Conservation (phyloP, 352 stramenopile genomes). For the Thraustochytrium aureum region DNA sequence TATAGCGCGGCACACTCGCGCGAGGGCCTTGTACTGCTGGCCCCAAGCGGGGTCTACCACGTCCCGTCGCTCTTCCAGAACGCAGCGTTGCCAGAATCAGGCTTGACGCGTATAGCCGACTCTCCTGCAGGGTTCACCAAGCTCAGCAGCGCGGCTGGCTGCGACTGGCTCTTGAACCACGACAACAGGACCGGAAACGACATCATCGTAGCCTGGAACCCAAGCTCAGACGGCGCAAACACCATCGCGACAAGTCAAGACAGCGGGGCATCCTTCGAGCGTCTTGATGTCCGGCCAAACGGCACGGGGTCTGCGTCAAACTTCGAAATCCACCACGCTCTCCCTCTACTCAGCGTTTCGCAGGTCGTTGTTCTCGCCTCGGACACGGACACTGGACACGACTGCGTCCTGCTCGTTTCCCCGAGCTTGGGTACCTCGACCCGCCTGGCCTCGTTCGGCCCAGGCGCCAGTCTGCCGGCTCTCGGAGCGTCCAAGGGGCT, state of each 20-base stretch:
- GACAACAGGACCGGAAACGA: conserved; percentile 16
- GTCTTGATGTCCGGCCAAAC: not conserved
- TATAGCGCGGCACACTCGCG: not conserved
- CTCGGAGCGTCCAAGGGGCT: not conserved
- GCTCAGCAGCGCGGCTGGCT: not conserved
- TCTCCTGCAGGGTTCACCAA: not conserved
- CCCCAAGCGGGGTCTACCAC: not conserved
- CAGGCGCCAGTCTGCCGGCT: not conserved
- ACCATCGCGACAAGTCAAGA: too few relatives aligned
- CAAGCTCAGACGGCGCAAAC: too few relatives aligned
- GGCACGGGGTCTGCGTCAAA: too few relatives aligned
- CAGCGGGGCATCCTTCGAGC: not conserved
- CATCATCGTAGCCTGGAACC: conserved; percentile 29
- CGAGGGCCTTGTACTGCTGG: conserved; percentile 18
- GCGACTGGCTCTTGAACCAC: conserved; percentile 20
- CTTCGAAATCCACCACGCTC: not conserved
- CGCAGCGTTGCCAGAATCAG: not conserved
- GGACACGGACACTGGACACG: not conserved
- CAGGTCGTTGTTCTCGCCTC: not conserved
- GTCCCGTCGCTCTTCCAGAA: not conserved
- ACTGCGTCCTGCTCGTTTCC: not conserved
- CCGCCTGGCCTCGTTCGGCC: not conserved
- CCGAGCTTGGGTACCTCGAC: not conserved
- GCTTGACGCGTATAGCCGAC: not conserved
- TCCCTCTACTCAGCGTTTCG: conserved; percentile 21